Evolutionary conservation across 179 eudicot genomes (phyloP).

Genomic region (Spergularia azorica): DNA sequence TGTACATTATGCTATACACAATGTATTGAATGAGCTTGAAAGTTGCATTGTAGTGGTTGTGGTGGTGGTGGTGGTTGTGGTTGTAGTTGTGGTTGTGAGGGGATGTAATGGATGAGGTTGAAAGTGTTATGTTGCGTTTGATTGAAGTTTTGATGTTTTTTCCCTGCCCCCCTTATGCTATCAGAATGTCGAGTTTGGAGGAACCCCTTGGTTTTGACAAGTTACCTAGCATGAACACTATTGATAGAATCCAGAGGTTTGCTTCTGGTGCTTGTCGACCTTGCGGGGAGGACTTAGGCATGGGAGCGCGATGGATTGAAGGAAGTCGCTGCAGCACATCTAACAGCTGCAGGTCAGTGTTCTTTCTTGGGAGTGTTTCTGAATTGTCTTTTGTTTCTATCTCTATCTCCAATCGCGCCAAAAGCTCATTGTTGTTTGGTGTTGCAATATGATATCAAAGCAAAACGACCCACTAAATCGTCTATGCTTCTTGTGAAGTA

Average conservation of each 20-base stretch:
- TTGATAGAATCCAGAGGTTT: slow-evolving; percentile 69
- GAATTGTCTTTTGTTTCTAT: neutral
- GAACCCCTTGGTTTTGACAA: slow-evolving; percentile 86
- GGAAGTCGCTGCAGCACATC: slow-evolving; percentile 84
- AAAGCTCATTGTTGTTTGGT: too few relatives aligned
- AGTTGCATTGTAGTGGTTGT: neutral
- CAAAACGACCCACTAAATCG: too few relatives aligned
- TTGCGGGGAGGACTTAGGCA: slow-evolving; percentile 58
- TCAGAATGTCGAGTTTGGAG: slow-evolving; percentile 91
- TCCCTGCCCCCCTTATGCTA: slow-evolving; percentile 5
- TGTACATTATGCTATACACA: slow-evolving; percentile 1
- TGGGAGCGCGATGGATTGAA: slow-evolving; percentile 86
- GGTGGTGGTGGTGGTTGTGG: neutral
- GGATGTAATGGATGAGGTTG: neutral
- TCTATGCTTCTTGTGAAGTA: too few relatives aligned
- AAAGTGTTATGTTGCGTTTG: neutral
- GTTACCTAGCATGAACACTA: slow-evolving; percentile 69
- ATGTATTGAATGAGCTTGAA: neutral
- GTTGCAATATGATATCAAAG: too few relatives aligned
- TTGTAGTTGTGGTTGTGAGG: too few relatives aligned
- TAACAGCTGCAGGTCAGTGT: slow-evolving; percentile 73
- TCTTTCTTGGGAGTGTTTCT: neutral
- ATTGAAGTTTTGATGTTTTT: neutral
- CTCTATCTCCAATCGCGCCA: too few relatives aligned
- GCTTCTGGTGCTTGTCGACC: slow-evolving; percentile 81